A percentile compares a stretch with the other conserved stretches of the same genome.
Conservation (phyloP, 371 early-diverging fungal species). For the Saksenaea vasiformis region DNA sequence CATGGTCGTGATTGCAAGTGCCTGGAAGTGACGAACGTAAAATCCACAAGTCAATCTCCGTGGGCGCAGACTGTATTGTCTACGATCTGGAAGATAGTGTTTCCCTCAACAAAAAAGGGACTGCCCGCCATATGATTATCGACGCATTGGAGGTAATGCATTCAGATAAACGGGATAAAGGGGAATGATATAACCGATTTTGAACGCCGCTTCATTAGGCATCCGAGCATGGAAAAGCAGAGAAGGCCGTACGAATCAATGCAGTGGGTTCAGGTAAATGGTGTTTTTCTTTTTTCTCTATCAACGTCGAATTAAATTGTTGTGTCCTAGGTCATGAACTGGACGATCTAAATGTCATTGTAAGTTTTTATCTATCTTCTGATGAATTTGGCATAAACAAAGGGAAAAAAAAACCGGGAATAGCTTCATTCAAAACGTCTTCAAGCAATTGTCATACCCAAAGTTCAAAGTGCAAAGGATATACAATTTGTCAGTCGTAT, state of each 20-base stretch:
- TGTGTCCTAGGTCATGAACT: constrained; percentile 64
- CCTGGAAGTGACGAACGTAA: constrained; percentile 93
- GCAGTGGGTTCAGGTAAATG: constrained; percentile 73
- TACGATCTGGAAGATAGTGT: constrained; percentile 95
- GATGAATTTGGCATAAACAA: neutral
- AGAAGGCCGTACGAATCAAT: constrained; percentile 89
- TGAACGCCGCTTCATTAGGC: constrained; percentile 37
- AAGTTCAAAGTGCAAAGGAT: constrained; percentile 82
- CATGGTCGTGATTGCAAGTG: constrained; percentile 39
- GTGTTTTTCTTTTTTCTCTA: neutral
- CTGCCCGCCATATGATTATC: constrained; percentile 75
- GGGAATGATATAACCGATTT: constrained; percentile 1
- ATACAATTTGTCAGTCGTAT: constrained; percentile 77
- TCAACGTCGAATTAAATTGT: too few species aligned
- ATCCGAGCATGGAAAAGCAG: constrained; percentile 67
- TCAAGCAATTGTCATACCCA: constrained; percentile 87
- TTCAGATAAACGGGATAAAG: constrained; percentile 4
- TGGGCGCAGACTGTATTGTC: constrained; percentile 79
- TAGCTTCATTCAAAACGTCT: constrained; percentile 73
- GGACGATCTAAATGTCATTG: constrained; percentile 81
- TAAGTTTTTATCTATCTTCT: constrained; percentile 29
- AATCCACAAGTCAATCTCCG: constrained; percentile 70
- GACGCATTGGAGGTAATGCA: constrained; percentile 68
- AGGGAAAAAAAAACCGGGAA: neutral
- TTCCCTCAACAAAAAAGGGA: constrained; percentile 76